Conservation (phyloP, 208 protist genomes). For the Wallacemonas sp. region DNA sequence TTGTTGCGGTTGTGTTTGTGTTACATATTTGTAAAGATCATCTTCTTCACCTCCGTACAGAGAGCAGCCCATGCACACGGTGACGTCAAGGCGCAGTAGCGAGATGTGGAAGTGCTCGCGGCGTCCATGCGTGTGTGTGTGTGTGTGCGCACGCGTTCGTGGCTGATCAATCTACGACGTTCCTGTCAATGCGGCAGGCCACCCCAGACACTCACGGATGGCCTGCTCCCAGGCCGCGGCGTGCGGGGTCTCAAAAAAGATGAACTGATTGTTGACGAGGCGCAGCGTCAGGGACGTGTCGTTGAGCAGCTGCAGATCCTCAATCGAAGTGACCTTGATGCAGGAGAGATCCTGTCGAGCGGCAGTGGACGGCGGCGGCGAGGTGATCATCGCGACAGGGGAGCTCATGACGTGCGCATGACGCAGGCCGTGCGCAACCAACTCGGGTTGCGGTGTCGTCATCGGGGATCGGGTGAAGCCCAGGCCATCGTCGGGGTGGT, state of each 20-base stretch:
- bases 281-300: slow-evolving; percentile 28
- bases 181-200: neutral
- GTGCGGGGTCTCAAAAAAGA: slow-evolving; percentile 34
- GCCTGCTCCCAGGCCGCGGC: slow-evolving; percentile 25
- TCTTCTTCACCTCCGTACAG: no score
- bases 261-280: slow-evolving; percentile 18
- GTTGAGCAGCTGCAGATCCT: slow-evolving; percentile 25
- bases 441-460: neutral
- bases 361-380: neutral
- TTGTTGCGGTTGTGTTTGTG: no score
- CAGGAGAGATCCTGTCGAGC: neutral
- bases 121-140: neutral
- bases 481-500: neutral
- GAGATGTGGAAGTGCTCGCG: no score
- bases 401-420: neutral
- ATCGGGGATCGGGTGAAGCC: neutral
- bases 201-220: slow-evolving; percentile 24
- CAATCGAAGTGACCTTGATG: slow-evolving; percentile 26
- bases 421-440: neutral
- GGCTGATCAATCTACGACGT: neutral
- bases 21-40: no score
- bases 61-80: no score
- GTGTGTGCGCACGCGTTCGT: neutral
- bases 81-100: no score
- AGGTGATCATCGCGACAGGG: neutral